These are phyloP conservation scores for Cytospora piceae DNA, from an alignment of 2,329 filamentous ascomycete genomes.

Conservation along the genomic window DNA sequence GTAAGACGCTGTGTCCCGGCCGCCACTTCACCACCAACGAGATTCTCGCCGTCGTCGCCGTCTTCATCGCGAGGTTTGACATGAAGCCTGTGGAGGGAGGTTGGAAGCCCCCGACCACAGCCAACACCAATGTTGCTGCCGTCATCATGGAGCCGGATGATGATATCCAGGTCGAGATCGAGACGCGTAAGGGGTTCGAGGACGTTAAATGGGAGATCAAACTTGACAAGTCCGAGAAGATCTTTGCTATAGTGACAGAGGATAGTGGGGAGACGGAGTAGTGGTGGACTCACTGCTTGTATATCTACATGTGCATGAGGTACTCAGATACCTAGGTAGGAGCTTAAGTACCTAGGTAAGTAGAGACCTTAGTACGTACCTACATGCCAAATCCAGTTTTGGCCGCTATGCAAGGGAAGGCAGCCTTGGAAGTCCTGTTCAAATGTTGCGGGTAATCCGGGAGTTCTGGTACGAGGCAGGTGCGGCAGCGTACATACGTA, in stretches of 20 bases:
- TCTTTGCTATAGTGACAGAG: constrained; percentile 23
- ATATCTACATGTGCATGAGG: too few relatives aligned
- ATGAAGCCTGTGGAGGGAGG: constrained; percentile 33
- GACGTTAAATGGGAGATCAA: constrained; percentile 10
- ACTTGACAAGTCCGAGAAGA: constrained; percentile 16
- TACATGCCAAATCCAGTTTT: too few relatives aligned
- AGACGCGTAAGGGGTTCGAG: constrained; percentile 15
- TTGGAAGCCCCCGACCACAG: constrained; percentile 36
- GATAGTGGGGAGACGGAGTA: constrained; percentile 1
- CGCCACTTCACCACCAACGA: constrained; percentile 38
- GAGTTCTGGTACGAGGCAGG: too few relatives aligned
- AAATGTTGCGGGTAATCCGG: too few relatives aligned
- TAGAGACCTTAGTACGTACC: too few relatives aligned
- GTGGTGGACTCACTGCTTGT: background rate
- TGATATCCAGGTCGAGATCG: constrained; percentile 22
- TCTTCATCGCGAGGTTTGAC: constrained; percentile 36
- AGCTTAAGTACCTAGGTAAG: too few relatives aligned
- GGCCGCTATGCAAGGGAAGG: too few relatives aligned
- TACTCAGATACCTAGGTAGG: too few relatives aligned
- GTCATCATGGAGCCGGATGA: constrained; percentile 37
- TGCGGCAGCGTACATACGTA: too few relatives aligned
- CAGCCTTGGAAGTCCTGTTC: too few relatives aligned
- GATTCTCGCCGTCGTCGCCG: constrained; percentile 34
- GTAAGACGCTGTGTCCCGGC: constrained; percentile 37
- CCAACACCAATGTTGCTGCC: constrained; percentile 37